Evolutionary conservation across 2,329 filamentous ascomycete species (phyloP).

Genomic region (Phialophora chinensis): DNA sequence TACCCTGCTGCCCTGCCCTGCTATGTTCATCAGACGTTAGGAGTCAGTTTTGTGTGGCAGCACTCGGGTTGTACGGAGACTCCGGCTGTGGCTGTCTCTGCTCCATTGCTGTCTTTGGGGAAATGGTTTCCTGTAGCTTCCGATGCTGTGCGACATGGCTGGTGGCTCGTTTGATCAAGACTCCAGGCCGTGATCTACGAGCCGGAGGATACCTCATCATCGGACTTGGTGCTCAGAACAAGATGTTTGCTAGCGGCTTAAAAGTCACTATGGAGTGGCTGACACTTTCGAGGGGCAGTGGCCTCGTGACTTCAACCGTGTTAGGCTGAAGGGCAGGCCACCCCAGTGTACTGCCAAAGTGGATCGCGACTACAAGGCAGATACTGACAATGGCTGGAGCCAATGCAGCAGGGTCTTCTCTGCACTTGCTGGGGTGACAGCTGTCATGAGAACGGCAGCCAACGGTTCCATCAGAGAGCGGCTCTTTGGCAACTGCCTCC

Average conservation of each 20-base stretch:
- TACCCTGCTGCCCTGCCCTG: background rate
- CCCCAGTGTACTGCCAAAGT: background rate
- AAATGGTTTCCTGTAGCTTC: background rate
- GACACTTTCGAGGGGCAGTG: background rate
- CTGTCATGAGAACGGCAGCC: background rate
- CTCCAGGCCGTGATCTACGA: background rate
- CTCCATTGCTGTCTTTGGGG: background rate
- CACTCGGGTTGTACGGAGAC: background rate
- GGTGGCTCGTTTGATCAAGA: background rate
- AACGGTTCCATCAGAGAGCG: background rate
- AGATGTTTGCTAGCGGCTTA: background rate
- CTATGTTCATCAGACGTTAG: background rate
- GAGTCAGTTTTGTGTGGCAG: background rate
- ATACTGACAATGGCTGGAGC: background rate
- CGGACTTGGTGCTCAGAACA: background rate
- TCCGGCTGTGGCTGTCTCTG: background rate
- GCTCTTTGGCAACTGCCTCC: background rate
- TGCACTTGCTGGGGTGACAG: background rate
- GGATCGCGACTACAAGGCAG: background rate
- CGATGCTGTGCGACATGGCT: background rate
- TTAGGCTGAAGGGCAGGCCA: background rate
- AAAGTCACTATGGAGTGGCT: background rate
- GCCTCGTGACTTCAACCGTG: background rate
- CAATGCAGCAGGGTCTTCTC: background rate
- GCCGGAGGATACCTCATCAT: background rate